These are phyloP conservation scores for Mycotypha africana DNA, from an alignment of 371 early-diverging fungal genomes.

Conservation along the genomic window DNA sequence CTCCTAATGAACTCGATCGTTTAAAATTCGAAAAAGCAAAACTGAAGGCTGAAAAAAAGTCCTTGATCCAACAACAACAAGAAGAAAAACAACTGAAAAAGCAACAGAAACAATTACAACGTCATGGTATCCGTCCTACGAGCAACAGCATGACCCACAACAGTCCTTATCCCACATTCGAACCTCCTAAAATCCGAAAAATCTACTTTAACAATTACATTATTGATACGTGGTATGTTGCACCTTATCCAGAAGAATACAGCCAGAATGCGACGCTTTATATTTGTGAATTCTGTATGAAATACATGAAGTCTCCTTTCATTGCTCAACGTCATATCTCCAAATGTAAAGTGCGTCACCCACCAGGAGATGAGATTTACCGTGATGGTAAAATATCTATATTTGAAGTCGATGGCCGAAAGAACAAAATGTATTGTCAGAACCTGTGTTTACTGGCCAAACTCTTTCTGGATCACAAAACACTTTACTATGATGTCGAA, in stretches of 20 bases:
- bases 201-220: conserved; percentile 67
- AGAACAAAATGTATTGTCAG: conserved; percentile 96
- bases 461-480: conserved; percentile 99
- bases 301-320: conserved; percentile 81
- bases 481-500: conserved; percentile 99
- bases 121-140: too few relatives aligned
- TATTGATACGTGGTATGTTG: conserved; percentile 95
- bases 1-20: conserved; percentile 47
- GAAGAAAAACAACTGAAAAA: background rate
- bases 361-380: conserved; percentile 99
- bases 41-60: conserved; percentile 12
- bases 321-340: conserved; percentile 65
- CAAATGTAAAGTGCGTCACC: conserved; percentile 84
- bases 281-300: conserved; percentile 97
- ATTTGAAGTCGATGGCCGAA: conserved; percentile 95
- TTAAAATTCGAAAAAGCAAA: conserved; percentile 40
- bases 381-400: conserved; percentile 82
- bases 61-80: background rate
- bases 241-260: conserved; percentile 98
- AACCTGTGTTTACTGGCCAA: conserved; percentile 97
- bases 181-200: conserved; percentile 15
- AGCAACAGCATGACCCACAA: too few relatives aligned
- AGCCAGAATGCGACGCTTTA: conserved; percentile 65
- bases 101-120: too few relatives aligned
- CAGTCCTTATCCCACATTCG: too few relatives aligned